phyloP scores from a whole-genome alignment of 1,284 basidiomycete genomes.

The Apiotrichum akiyoshidainum region DNA sequence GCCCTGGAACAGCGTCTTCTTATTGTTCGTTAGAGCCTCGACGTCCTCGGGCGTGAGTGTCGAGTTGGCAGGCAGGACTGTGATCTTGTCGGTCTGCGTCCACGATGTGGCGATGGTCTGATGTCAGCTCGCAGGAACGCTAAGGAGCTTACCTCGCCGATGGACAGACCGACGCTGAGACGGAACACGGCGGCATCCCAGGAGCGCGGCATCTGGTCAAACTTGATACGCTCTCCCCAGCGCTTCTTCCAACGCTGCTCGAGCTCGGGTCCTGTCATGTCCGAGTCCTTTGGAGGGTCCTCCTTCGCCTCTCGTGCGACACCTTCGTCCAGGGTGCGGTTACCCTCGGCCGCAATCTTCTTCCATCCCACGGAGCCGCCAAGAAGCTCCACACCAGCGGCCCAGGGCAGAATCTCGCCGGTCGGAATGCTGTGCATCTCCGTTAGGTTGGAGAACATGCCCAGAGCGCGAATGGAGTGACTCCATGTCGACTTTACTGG shows the following conservation, averaged over 20 bases:
- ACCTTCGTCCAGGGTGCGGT: conserved; percentile 26
- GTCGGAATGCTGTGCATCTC: conserved; percentile 23
- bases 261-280: conserved; percentile 1
- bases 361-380: conserved; percentile 34
- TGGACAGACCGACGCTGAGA: conserved; percentile 33
- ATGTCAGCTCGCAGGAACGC: conserved; percentile 2
- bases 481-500: conserved; percentile 2
- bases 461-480: conserved; percentile 37
- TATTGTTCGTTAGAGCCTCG: conserved; percentile 22
- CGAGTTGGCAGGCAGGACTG: conserved; percentile 15
- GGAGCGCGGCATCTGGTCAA: conserved; percentile 27
- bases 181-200: conserved; percentile 33
- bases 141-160: conserved; percentile 28
- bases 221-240: conserved; percentile 32
- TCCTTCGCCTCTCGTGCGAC: conserved; percentile 24
- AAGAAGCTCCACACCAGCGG: conserved; percentile 29
- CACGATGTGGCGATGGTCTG: conserved; percentile 35
- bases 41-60: conserved; percentile 26
- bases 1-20: conserved; percentile 58
- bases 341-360: conserved; percentile 26
- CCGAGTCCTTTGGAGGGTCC: conserved; percentile 12
- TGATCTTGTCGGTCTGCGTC: conserved; percentile 43
- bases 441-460: conserved; percentile 29
- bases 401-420: conserved; percentile 36
- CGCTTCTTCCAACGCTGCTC: conserved; percentile 29